phyloP scores from a whole-genome alignment of 1,139 yeast genomes.

The Geotrichum fermentans region DNA sequence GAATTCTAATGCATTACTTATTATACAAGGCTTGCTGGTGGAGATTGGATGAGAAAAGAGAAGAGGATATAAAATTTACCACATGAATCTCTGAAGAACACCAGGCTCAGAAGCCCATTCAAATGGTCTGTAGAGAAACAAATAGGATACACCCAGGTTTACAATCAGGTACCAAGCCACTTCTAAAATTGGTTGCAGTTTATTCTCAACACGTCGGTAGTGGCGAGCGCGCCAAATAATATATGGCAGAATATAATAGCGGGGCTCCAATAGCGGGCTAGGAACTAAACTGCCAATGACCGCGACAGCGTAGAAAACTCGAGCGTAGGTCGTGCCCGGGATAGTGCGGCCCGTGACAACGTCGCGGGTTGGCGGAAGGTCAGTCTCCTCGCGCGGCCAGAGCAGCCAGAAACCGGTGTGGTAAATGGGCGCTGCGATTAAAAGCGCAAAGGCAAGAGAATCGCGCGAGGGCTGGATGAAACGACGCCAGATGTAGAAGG shows the following conservation, averaged over 20 bases:
- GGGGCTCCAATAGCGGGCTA: conserved; percentile 87
- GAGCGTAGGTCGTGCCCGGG: neutral
- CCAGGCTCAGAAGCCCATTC: conserved; percentile 60
- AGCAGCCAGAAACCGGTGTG: conserved; percentile 14
- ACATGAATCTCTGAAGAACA: conserved; percentile 70
- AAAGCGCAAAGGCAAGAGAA: conserved; percentile 8
- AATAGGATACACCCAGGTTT: conserved; percentile 47
- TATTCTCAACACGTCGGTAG: conserved; percentile 43
- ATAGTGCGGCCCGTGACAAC: neutral
- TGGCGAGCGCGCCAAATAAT: conserved; percentile 55
- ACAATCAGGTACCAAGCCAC: conserved; percentile 55
- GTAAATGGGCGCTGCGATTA: conserved; percentile 15
- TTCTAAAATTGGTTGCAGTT: conserved; percentile 41
- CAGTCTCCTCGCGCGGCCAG: conserved; percentile 5
- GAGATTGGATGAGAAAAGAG: too few relatives aligned
- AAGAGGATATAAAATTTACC: too few relatives aligned
- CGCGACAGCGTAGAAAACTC: conserved; percentile 35
- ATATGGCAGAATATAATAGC: conserved; percentile 82
- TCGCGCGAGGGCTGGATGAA: conserved; percentile 37
- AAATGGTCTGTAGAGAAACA: conserved; percentile 63
- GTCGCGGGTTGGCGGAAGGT: neutral
- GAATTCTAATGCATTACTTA: neutral
- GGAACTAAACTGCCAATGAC: conserved; percentile 65
- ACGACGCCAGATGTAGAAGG: conserved; percentile 75
- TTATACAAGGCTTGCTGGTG: neutral